Conservation (phyloP, 106 monocot species). For the Acorus gramineus region DNA sequence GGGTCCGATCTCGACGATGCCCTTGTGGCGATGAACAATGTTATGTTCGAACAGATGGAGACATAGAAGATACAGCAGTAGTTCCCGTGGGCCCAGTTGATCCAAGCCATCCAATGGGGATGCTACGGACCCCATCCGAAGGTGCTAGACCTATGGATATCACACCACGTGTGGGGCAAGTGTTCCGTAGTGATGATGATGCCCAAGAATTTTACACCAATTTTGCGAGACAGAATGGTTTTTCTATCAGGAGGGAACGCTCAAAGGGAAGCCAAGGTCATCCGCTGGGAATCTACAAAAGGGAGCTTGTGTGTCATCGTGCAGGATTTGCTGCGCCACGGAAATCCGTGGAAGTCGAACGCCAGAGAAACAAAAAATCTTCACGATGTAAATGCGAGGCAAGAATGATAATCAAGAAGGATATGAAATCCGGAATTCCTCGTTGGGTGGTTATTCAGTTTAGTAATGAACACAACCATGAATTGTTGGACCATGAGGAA, state of each 20-base stretch:
- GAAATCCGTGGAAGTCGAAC: slow-evolving; percentile 41
- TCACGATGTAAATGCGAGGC: slow-evolving; percentile 75
- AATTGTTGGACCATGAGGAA: slow-evolving; percentile 51
- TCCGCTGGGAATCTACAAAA: slow-evolving; percentile 63
- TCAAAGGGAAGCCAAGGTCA: slow-evolving; percentile 78
- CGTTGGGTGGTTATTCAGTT: slow-evolving; percentile 67
- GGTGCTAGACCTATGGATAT: neutral
- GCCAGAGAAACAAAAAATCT: slow-evolving; percentile 53
- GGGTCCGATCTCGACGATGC: slow-evolving; percentile 48
- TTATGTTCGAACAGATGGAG: slow-evolving; percentile 31
- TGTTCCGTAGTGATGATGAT: slow-evolving; percentile 64
- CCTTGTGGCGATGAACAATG: slow-evolving; percentile 62
- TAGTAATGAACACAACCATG: slow-evolving; percentile 77
- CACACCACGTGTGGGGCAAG: slow-evolving; percentile 56
- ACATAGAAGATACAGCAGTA: slow-evolving; percentile 28
- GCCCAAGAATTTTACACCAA: slow-evolving; percentile 62
- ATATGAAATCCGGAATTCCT: slow-evolving; percentile 20
- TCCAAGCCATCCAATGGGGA: slow-evolving; percentile 16
- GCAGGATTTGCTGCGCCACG: slow-evolving; percentile 49
- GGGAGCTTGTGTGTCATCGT: slow-evolving; percentile 82
- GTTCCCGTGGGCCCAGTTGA: slow-evolving; percentile 9
- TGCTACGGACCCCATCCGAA: slow-evolving; percentile 14
- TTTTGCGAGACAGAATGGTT: slow-evolving; percentile 69
- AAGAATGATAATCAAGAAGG: slow-evolving; percentile 82
- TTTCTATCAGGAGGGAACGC: slow-evolving; percentile 61